Percentiles rank a stretch among this genome's conserved stretches.
Evolutionary conservation across 441 rosid genomes (phyloP).

Genomic region (Euphorbia corollata): DNA sequence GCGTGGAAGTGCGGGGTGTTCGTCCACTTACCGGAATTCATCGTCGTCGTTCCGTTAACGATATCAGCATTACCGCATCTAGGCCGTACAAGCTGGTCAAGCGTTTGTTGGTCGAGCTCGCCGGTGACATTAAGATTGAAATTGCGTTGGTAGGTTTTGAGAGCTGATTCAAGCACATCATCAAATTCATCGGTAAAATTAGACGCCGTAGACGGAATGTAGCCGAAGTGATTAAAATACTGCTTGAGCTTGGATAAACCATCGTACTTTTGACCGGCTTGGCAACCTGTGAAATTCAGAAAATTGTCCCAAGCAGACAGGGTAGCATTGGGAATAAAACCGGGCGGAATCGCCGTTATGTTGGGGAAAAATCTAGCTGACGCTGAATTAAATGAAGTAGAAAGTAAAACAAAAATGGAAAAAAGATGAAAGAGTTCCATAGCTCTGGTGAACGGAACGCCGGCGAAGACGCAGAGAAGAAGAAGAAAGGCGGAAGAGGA

Average conservation of each 20-base stretch:
- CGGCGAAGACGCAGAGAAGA: no score
- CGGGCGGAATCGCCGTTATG: slow-evolving; percentile 40
- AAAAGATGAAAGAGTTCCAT: slow-evolving; percentile 2
- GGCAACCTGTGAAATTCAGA: slow-evolving; percentile 49
- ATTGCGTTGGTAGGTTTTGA: slow-evolving; percentile 49
- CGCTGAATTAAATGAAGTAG: slow-evolving; percentile 22
- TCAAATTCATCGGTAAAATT: slow-evolving; percentile 58
- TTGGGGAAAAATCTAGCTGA: slow-evolving; percentile 54
- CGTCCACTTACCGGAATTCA: slow-evolving; percentile 46
- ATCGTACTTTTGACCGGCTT: slow-evolving; percentile 35
- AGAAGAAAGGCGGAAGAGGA: neutral
- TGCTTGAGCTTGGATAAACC: slow-evolving; percentile 49
- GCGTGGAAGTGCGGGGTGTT: slow-evolving; percentile 32
- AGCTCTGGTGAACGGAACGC: neutral
- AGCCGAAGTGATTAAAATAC: slow-evolving; percentile 65
- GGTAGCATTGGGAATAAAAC: slow-evolving; percentile 32
- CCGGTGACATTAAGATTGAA: slow-evolving; percentile 60
- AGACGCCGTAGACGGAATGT: slow-evolving; percentile 30
- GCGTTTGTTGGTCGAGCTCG: slow-evolving; percentile 45
- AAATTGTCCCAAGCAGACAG: slow-evolving; percentile 50
- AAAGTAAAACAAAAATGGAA: slow-evolving; percentile 12
- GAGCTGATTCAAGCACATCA: slow-evolving; percentile 40
- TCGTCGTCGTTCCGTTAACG: slow-evolving; percentile 61
- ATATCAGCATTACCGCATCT: slow-evolving; percentile 77
- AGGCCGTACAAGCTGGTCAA: slow-evolving; percentile 43